These are phyloP conservation scores for Exophiala aquamarina DNA, from an alignment of 2,329 filamentous ascomycete genomes.

Conservation along the genomic window DNA sequence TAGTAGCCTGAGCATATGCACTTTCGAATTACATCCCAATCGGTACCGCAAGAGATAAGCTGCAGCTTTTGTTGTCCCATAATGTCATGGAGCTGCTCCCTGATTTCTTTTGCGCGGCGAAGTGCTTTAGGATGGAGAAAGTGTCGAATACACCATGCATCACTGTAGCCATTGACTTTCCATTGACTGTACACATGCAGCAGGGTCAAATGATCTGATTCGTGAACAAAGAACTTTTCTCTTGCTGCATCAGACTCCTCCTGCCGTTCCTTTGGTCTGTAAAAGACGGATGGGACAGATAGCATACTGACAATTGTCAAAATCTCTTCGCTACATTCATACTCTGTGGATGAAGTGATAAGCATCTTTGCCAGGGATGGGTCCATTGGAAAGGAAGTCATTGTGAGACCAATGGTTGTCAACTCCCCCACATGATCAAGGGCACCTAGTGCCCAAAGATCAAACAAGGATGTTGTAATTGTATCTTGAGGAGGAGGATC, in stretches of 20 bases:
- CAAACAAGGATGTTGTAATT: slow-evolving; percentile 94
- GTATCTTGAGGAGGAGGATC: slow-evolving; percentile 97
- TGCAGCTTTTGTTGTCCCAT: slow-evolving; percentile 87
- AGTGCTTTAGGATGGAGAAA: slow-evolving; percentile 96
- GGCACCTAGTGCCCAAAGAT: slow-evolving; percentile 93
- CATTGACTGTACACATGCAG: slow-evolving; percentile 95
- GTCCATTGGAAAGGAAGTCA: slow-evolving; percentile 99
- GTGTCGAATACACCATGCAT: slow-evolving; percentile 89
- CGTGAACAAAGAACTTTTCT: slow-evolving; percentile 97
- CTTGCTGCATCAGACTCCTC: slow-evolving; percentile 94
- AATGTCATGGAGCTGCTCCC: slow-evolving; percentile 90
- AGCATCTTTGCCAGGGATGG: slow-evolving; percentile 91
- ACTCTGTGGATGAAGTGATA: slow-evolving; percentile 84
- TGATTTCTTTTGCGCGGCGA: slow-evolving; percentile 86
- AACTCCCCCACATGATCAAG: slow-evolving; percentile 92
- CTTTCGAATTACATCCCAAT: slow-evolving; percentile 93
- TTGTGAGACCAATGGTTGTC: slow-evolving; percentile 80
- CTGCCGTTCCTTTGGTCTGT: slow-evolving; percentile 91
- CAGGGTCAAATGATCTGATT: slow-evolving; percentile 94
- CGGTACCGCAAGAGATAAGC: slow-evolving; percentile 84
- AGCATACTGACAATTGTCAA: slow-evolving; percentile 98
- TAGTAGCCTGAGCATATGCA: slow-evolving; percentile 98
- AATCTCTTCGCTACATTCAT: slow-evolving; percentile 96
- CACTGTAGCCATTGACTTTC: slow-evolving; percentile 85
- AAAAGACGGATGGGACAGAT: slow-evolving; percentile 94